Conservation (phyloP, 1,284 basidiomycete species). For the Chondrostereum purpureum region DNA sequence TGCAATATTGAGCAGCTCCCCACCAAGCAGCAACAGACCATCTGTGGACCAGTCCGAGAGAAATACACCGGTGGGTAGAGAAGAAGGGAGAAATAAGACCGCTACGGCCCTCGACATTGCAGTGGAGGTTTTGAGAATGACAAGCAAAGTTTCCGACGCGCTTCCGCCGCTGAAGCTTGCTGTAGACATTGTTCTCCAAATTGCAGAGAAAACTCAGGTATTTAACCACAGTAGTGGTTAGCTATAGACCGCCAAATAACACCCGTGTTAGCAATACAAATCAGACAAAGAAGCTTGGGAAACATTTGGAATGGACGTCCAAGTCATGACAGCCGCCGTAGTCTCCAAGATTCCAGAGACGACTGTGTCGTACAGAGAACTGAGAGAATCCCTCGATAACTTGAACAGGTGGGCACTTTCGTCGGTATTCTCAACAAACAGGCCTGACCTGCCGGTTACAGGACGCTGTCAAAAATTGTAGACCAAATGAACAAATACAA, state of each 20-base stretch:
- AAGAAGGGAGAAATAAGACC: too few relatives aligned
- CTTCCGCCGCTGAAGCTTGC: not conserved
- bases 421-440: not conserved
- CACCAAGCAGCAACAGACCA: too few relatives aligned
- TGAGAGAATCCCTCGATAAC: not conserved
- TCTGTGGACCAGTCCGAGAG: too few relatives aligned
- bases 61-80: too few relatives aligned
- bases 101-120: too few relatives aligned
- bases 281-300: not conserved
- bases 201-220: not conserved
- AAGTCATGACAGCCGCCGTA: not conserved
- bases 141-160: too few relatives aligned
- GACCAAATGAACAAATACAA: not conserved
- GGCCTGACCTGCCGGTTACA: not conserved
- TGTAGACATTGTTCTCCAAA: not conserved
- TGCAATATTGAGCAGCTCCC: too few relatives aligned
- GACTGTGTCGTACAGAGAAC: not conserved
- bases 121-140: too few relatives aligned
- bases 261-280: not conserved
- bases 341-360: not conserved
- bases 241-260: too few relatives aligned
- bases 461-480: not conserved
- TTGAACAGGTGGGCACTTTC: not conserved
- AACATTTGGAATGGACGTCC: not conserved
- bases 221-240: not conserved